Conservation (phyloP, 1,284 basidiomycete genomes). For the Coniferiporia sulphurascens region DNA sequence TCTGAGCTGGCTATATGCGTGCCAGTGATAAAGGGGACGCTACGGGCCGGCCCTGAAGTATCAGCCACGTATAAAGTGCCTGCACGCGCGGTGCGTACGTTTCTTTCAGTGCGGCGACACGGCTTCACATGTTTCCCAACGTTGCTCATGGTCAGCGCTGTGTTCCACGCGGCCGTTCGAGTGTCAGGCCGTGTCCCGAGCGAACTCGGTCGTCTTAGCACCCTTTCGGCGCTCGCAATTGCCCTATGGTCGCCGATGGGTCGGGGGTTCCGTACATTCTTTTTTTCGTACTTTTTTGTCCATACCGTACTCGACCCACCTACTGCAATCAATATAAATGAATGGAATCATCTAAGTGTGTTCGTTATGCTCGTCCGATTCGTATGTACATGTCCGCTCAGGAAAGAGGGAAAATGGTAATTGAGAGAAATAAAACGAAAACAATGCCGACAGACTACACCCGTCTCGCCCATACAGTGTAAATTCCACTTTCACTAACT, state of each 20-base stretch:
- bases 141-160: slow-evolving; percentile 74
- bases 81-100: slow-evolving; percentile 18
- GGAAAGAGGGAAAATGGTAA: too few relatives aligned
- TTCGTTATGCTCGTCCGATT: background rate
- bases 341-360: background rate
- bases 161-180: slow-evolving; percentile 66
- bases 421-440: too few relatives aligned
- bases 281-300: background rate
- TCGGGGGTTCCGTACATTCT: slow-evolving; percentile 69
- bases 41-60: slow-evolving; percentile 1
- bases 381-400: background rate
- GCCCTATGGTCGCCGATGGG: slow-evolving; percentile 51
- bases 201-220: slow-evolving; percentile 70
- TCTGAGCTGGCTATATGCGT: background rate
- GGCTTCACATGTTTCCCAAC: slow-evolving; percentile 66
- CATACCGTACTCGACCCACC: background rate
- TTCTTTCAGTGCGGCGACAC: slow-evolving; percentile 71
- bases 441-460: too few relatives aligned
- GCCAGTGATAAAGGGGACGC: background rate
- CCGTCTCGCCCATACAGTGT: background rate
- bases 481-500: background rate
- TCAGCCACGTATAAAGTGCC: slow-evolving; percentile 30
- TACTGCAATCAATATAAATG: background rate
- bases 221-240: slow-evolving; percentile 41
- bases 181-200: slow-evolving; percentile 80